These are phyloP conservation scores for Taiwanofungus camphoratus DNA, from an alignment of 1,284 basidiomycete genomes.

Conservation along the genomic window DNA sequence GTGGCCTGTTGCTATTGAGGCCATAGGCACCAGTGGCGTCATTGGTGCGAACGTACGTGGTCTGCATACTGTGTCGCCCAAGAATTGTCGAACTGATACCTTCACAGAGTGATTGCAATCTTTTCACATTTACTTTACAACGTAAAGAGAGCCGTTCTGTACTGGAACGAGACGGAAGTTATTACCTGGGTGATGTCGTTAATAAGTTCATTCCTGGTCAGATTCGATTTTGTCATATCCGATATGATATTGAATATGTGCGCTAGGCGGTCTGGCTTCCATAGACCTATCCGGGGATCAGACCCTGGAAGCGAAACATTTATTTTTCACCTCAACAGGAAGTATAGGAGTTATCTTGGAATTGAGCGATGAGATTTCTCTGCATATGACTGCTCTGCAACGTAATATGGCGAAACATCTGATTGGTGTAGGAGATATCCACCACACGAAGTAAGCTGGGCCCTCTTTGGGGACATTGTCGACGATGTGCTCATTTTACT, in stretches of 20 bases:
- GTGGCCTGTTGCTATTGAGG: slow-evolving; percentile 60
- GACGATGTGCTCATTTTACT: not conserved
- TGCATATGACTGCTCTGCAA: slow-evolving; percentile 72
- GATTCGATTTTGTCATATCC: not conserved
- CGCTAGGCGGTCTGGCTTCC: slow-evolving; percentile 16
- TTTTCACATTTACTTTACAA: slow-evolving; percentile 64
- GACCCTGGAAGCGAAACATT: slow-evolving; percentile 48
- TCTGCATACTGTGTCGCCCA: not conserved
- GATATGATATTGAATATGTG: not conserved
- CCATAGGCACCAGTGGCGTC: slow-evolving; percentile 49
- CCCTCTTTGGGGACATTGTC: not conserved
- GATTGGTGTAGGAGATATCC: slow-evolving; percentile 51
- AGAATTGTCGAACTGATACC: not conserved
- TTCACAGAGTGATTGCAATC: slow-evolving; percentile 62
- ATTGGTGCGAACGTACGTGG: slow-evolving; percentile 71
- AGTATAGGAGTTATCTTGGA: slow-evolving; percentile 77
- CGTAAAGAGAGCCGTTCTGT: slow-evolving; percentile 31
- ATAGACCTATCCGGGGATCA: slow-evolving; percentile 16
- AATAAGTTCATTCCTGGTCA: slow-evolving; percentile 65
- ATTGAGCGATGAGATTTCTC: slow-evolving; percentile 48
- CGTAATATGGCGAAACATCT: slow-evolving; percentile 65
- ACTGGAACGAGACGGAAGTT: slow-evolving; percentile 60
- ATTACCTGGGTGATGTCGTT: slow-evolving; percentile 64
- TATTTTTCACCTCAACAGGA: slow-evolving; percentile 80
- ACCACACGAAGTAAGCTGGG: slow-evolving; percentile 57